Evolutionary conservation across 176 grass and related monocot genomes (phyloP).

Genomic region (barley (Hordeum vulgare)): DNA sequence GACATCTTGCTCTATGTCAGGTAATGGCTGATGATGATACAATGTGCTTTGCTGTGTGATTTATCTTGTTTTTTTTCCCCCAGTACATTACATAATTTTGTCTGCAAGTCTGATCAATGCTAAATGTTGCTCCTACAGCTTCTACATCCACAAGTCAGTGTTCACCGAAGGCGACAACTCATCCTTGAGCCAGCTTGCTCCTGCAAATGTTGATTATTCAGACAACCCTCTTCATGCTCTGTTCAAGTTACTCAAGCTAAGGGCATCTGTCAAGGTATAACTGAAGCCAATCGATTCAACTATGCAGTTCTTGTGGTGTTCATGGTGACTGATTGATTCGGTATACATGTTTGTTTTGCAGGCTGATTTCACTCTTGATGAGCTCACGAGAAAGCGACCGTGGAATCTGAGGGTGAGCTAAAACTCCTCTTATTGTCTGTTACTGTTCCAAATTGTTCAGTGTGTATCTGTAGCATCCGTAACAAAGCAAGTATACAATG

Average conservation of each 20-base stretch:
- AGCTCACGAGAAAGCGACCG: constrained; percentile 48
- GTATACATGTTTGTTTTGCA: constrained; percentile 6
- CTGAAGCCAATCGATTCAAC: not conserved
- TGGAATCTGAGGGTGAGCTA: constrained; percentile 59
- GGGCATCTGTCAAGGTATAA: constrained; percentile 47
- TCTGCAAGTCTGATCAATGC: not conserved
- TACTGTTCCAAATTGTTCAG: not conserved
- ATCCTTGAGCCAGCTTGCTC: constrained; percentile 26
- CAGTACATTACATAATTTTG: not conserved
- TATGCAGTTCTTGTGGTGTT: not conserved
- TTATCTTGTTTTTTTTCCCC: not conserved
- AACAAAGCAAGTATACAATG: not conserved
- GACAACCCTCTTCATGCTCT: constrained; percentile 46
- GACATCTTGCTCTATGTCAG: constrained; percentile 66
- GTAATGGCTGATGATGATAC: constrained; percentile 12
- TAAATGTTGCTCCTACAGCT: constrained; percentile 31
- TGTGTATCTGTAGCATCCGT: not conserved
- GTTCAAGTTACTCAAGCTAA: constrained; percentile 62
- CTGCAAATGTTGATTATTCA: constrained; percentile 32
- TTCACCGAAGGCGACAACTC: constrained; percentile 41
- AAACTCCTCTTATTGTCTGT: not conserved
- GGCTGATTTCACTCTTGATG: constrained; percentile 79
- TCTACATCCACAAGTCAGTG: constrained; percentile 81
- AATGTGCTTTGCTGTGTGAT: not conserved
- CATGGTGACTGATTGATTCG: not conserved